Percentiles rank a stretch among this genome's conserved stretches.
Evolutionary conservation across 306 rosid genomes (phyloP).

Genomic region (Betula pendula): DNA sequence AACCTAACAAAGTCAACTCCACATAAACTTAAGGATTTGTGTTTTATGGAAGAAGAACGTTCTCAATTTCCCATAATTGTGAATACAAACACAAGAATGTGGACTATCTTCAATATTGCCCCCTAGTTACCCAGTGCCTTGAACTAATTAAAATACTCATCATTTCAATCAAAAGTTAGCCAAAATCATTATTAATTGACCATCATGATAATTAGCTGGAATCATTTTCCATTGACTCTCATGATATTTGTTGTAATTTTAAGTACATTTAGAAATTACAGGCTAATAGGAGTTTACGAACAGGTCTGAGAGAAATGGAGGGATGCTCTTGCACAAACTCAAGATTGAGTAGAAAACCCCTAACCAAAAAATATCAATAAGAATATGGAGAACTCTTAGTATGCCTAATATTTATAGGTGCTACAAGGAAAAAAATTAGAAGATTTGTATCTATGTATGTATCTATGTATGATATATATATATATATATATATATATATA

Average conservation of each 20-base stretch:
- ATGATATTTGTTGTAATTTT: too few species aligned
- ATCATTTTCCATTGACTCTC: too few species aligned
- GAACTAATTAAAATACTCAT: not conserved
- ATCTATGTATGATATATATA: too few species aligned
- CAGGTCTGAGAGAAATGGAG: not conserved
- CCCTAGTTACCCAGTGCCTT: not conserved
- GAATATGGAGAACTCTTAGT: too few species aligned
- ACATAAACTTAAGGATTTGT: conserved; percentile 4
- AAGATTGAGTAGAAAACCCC: not conserved
- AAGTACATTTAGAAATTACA: not conserved
- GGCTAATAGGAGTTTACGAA: not conserved
- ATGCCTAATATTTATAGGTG: too few species aligned
- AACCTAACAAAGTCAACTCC: not conserved
- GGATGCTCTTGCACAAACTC: not conserved
- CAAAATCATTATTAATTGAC: not conserved
- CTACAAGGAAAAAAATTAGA: too few species aligned
- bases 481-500: too few species aligned
- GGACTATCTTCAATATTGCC: not conserved
- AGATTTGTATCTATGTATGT: not conserved
- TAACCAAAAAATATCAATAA: too few species aligned
- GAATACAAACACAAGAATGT: conserved; percentile 4
- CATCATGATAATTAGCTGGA: not conserved
- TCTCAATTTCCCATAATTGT: conserved; percentile 19
- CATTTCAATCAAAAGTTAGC: not conserved
- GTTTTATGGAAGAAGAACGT: not conserved